phyloP scores from a whole-genome alignment of 179 eudicot genomes.

The Silene coronaria region DNA sequence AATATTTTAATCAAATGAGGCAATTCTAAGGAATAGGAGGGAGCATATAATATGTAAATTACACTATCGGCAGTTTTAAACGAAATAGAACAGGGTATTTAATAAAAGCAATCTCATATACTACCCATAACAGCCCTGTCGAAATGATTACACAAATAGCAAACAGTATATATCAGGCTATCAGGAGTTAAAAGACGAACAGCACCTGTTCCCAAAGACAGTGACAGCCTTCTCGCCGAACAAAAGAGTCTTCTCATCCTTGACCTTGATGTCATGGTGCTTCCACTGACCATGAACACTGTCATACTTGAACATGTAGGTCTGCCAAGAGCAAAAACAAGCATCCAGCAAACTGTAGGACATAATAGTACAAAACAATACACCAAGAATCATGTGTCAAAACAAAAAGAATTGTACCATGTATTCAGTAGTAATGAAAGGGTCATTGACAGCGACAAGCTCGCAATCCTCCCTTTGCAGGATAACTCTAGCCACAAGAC shows the following conservation, averaged over 20 bases:
- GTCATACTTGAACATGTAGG: conserved; percentile 56
- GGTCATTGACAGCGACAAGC: conserved; percentile 52
- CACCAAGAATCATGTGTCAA: not conserved
- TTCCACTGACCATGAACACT: conserved; percentile 58
- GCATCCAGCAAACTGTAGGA: not conserved
- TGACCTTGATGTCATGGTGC: conserved; percentile 47
- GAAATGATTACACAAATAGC: not conserved
- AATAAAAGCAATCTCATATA: too few species aligned
- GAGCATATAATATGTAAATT: not conserved
- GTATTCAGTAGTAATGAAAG: conserved; percentile 54
- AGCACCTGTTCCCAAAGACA: conserved; percentile 52
- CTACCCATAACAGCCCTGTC: too few species aligned
- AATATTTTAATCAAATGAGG: too few species aligned
- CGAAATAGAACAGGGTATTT: too few species aligned
- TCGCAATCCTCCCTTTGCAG: conserved; percentile 53
- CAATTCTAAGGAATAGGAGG: too few species aligned
- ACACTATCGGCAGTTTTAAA: not conserved
- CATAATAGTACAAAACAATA: not conserved
- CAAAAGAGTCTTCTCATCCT: conserved; percentile 53
- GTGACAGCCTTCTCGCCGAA: conserved; percentile 44
- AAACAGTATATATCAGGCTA: not conserved
- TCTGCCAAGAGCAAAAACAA: conserved; percentile 23
- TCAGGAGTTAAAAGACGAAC: not conserved
- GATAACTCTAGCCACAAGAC: conserved; percentile 51
- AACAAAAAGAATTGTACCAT: conserved; percentile 28